Percentiles rank a stretch among this genome's conserved stretches.
Conservation (phyloP, 1,284 basidiomycete genomes). For the Kwoniella shivajii region DNA sequence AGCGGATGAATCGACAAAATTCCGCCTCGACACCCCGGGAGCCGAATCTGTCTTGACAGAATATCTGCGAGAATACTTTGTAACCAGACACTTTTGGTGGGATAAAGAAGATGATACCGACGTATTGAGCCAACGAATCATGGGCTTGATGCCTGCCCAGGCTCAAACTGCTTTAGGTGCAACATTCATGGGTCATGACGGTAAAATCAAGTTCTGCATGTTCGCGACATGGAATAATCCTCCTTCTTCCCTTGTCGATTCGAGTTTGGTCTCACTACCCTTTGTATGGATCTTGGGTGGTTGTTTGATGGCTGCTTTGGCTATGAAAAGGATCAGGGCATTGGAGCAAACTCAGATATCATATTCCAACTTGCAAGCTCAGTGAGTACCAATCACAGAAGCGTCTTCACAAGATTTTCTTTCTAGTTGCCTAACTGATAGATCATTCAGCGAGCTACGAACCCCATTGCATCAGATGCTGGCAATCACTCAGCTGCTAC, state of each 20-base stretch:
- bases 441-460: constrained; percentile 40
- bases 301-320: constrained; percentile 38
- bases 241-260: constrained; percentile 39
- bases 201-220: constrained; percentile 35
- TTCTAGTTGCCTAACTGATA: neutral
- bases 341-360: constrained; percentile 48
- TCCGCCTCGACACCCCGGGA: constrained; percentile 23
- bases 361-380: constrained; percentile 50
- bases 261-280: constrained; percentile 34
- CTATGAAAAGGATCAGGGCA: constrained; percentile 37
- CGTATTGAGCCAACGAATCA: constrained; percentile 27
- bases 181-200: constrained; percentile 37
- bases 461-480: constrained; percentile 53
- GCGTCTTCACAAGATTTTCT: neutral
- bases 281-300: constrained; percentile 47
- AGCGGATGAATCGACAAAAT: constrained; percentile 11
- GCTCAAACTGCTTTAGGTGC: constrained; percentile 35
- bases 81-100: constrained; percentile 43
- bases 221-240: constrained; percentile 44
- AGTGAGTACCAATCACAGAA: constrained; percentile 31
- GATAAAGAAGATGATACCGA: constrained; percentile 36
- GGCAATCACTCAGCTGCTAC: constrained; percentile 47
- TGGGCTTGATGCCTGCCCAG: constrained; percentile 37
- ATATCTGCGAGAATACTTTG: constrained; percentile 31
- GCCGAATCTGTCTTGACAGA: constrained; percentile 22